Evolutionary conservation across 2,329 filamentous ascomycete genomes (phyloP).

Genomic region (Microcyclosporella mali): DNA sequence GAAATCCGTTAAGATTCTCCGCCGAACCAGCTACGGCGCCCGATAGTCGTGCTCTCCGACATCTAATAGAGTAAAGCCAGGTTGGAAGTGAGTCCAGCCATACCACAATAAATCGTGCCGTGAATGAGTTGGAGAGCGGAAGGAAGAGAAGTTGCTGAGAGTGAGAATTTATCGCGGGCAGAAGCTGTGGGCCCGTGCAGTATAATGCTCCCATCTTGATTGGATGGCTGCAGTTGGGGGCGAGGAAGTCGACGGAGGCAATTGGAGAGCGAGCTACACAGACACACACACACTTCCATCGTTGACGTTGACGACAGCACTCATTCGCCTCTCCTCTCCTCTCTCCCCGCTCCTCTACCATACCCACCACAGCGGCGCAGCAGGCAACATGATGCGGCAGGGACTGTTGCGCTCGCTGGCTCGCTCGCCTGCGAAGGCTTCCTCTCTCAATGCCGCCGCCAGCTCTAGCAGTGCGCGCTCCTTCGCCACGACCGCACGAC

Average conservation of each 20-base stretch:
- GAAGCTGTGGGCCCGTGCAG: background rate
- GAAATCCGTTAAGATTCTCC: conserved; percentile 26
- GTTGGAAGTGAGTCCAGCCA: conserved; percentile 39
- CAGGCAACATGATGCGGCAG: conserved; percentile 55
- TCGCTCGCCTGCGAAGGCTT: conserved; percentile 46
- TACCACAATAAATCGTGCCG: conserved; percentile 64
- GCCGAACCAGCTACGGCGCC: conserved; percentile 61
- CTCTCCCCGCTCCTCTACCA: conserved; percentile 7
- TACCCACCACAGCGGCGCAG: conserved; percentile 15
- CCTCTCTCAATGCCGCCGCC: conserved; percentile 26
- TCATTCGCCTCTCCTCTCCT: conserved; percentile 4
- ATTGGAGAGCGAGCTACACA: background rate
- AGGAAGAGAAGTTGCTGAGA: conserved; percentile 13
- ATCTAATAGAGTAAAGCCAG: conserved; percentile 57
- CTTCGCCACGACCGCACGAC: conserved; percentile 73
- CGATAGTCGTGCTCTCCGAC: conserved; percentile 51
- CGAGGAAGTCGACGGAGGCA: too few relatives aligned
- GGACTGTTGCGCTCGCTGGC: conserved; percentile 57
- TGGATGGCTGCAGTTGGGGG: too few relatives aligned
- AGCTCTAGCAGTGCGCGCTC: conserved; percentile 58
- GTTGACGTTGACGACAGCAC: background rate
- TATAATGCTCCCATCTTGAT: background rate
- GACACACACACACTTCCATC: too few relatives aligned
- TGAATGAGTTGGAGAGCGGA: conserved; percentile 48
- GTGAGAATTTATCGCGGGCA: conserved; percentile 7